Evolutionary conservation across 202 grass and related monocot species (phyloP), one percentile per base, ranked within the genome.

Genomic region (Setaria viridis): DNA sequence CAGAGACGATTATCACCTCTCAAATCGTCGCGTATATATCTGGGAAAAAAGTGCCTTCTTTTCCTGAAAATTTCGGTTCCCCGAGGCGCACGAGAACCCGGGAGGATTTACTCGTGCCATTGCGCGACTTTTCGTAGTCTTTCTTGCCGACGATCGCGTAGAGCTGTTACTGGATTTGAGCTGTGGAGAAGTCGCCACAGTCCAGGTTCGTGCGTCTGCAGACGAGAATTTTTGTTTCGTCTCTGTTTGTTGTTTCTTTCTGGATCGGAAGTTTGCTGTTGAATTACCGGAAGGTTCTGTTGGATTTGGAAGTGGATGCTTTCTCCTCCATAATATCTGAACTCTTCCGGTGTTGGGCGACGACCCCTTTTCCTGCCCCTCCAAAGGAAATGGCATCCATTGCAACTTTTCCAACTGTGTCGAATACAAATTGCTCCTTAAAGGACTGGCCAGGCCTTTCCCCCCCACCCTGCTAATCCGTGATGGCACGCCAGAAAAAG

Each of bases 351-450:
- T 39, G 20, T 21, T 55, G 34, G n/a, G 47, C 35, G 46, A 1
- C 62, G 39, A 20, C 82, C 63, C 50, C n/a, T 37, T 29, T 29
- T 82, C 72, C 53, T 78, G 21, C 20, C 67, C 78, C 78, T 82
- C 59, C 0, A 82, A 85, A 88, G 82, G 78, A 82, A 85, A 74
- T 82, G 57, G 6, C 50, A 82, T 79, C 83, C 66, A 74, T 29
- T 11, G 19, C 49, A 12, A 85, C 82, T 85, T 91, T 91, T 72
- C 77, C 89, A 58, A 82, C 57, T 81, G 15, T 50, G 66, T 50
- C 64, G 57, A 82, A 54, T 85, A 88, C 89, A 77, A 83, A 45
- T 85, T 78, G 85, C 81, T 72, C 76, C 76, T 63, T 84, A 48
- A 87, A 84, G 81, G 51, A 70, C 46, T 55, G 53, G 43, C 25